Base-by-base conservation (phyloP, 768 basidiomycete genomes). In the Panaeolus cyanescens region DNA sequence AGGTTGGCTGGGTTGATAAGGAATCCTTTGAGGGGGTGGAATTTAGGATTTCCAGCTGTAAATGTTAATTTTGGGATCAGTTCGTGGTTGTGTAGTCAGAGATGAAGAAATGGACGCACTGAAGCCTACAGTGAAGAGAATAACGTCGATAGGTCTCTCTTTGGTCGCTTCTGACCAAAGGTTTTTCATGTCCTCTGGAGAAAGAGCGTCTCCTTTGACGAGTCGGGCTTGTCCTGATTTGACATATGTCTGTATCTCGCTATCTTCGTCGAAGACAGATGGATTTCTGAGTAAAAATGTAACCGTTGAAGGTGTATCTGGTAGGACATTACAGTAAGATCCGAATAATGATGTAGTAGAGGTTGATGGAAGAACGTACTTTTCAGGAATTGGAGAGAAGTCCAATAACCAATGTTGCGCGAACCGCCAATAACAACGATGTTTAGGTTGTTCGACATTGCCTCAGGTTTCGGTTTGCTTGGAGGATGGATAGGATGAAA, bases 211-310 rank as follows among this genome's bases (percentile, higher is more conserved):
- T 5, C 90, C 90, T 62, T 85, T 77, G 9, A 88, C 66, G 7
- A 90, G 71, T 10, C 71, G 78, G 1, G 84, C 90, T 56, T 79
- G 79, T 4, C 86, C 87, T 0, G 76, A 66, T 53, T 76, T 69
- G 54, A 90, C 66, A 67, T 83, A 81, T 9, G 63, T 61, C 64
- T 89, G 83, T n/a, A 91, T 81, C 2, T 63, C 65, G 22, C 75
- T 73, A 64, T 91, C 84, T 6, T 72, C 63, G 42, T 88, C 85
- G 63, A 91, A 90, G 4, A 78, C 76, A 8, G 73, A 62, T 0
- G 80, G 73, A 17, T 75, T 78, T 31, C 90, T 83, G 33, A 91
- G 77, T 12, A 90, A 77, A 65, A 87, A 90, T 0, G 87, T 88
- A 0, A 90, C 85, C 1, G 79, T 85, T 3, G 83, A 77, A 36